These are phyloP conservation scores for Xylaria sp. DNA, from an alignment of 2,329 filamentous ascomycete genomes.

Conservation along the genomic window DNA sequence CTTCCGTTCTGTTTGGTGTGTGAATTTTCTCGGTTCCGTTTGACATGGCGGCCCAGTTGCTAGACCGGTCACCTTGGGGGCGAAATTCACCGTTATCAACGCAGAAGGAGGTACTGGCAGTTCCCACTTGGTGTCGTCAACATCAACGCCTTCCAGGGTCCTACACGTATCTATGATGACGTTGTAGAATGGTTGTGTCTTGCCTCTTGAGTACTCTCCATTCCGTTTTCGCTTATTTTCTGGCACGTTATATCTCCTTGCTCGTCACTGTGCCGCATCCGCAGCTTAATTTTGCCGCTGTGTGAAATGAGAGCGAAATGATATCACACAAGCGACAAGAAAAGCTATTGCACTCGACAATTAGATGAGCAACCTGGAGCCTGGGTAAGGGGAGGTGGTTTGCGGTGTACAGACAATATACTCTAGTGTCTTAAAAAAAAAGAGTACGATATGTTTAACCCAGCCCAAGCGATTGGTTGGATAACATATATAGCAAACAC, in stretches of 20 bases:
- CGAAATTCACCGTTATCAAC: too few species aligned
- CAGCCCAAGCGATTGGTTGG: neutral
- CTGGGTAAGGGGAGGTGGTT: neutral
- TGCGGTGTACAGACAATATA: neutral
- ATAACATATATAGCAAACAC: neutral
- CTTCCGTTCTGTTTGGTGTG: neutral
- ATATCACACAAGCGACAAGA: neutral
- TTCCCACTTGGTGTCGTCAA: neutral
- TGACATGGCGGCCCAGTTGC: neutral
- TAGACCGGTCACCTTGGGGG: too few species aligned
- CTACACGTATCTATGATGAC: neutral
- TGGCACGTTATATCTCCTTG: neutral
- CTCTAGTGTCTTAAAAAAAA: neutral
- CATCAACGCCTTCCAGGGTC: neutral
- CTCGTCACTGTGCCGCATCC: neutral
- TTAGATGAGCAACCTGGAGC: neutral
- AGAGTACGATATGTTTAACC: neutral
- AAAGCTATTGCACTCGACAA: neutral
- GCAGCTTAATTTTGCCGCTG: neutral
- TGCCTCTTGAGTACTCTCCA: neutral
- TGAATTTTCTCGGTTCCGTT: neutral
- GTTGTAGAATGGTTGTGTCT: neutral
- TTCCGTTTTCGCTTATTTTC: neutral
- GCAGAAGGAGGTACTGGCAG: neutral
- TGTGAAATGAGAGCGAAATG: neutral